These are phyloP conservation scores for Neodidymelliopsis sp. DNA, from an alignment of 2,329 filamentous ascomycete species.

Conservation along the genomic window DNA sequence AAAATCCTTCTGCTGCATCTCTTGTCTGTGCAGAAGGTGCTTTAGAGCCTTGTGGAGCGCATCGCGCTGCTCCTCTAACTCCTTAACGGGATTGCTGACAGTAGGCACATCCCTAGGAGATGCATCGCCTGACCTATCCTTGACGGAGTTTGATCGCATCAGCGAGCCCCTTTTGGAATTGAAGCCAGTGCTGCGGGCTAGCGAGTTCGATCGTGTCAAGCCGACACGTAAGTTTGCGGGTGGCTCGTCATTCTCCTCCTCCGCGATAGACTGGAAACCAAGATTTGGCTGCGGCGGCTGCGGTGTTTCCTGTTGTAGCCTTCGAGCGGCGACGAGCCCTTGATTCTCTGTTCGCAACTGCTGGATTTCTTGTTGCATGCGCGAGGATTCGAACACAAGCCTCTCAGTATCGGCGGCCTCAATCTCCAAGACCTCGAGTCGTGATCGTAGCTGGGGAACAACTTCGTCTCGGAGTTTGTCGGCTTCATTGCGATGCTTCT, in stretches of 20 bases:
- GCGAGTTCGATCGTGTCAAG: constrained; percentile 71
- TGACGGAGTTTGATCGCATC: constrained; percentile 58
- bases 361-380: constrained; percentile 80
- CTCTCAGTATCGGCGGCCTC: constrained; percentile 76
- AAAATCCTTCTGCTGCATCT: constrained; percentile 83
- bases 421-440: constrained; percentile 78
- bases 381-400: constrained; percentile 79
- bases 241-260: constrained; percentile 59
- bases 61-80: constrained; percentile 92
- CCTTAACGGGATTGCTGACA: constrained; percentile 67
- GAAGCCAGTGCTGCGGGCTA: constrained; percentile 62
- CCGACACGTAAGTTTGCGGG: constrained; percentile 52
- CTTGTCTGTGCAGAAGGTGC: constrained; percentile 83
- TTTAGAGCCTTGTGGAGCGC: constrained; percentile 88
- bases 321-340: constrained; percentile 59
- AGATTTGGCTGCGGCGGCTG: constrained; percentile 49
- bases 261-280: constrained; percentile 67
- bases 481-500: constrained; percentile 83
- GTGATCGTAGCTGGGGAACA: constrained; percentile 77
- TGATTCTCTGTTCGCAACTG: constrained; percentile 71
- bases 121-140: constrained; percentile 43
- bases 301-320: constrained; percentile 57
- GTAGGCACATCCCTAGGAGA: constrained; percentile 65
- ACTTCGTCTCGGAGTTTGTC: constrained; percentile 92
- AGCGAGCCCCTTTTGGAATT: constrained; percentile 56